A percentile compares a stretch with the other conserved stretches of the same genome.
Conservation (phyloP, 2,329 filamentous ascomycete genomes). For the Penicillium sp. region DNA sequence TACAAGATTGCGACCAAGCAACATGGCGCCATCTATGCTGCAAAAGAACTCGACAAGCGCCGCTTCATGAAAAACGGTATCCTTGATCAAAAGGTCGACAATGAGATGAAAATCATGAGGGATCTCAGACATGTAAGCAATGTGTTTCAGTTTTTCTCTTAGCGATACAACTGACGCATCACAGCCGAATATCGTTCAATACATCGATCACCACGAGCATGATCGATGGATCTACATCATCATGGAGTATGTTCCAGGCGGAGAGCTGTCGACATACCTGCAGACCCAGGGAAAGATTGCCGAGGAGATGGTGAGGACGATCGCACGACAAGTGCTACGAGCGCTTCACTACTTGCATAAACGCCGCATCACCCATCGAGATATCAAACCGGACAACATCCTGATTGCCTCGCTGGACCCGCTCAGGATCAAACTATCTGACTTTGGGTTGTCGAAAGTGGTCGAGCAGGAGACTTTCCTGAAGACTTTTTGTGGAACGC, state of each 20-base stretch:
- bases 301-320: constrained; percentile 60
- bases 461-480: constrained; percentile 85
- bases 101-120: constrained; percentile 95
- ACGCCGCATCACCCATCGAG: constrained; percentile 89
- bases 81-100: constrained; percentile 83
- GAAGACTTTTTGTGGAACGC: constrained; percentile 90
- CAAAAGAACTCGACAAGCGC: constrained; percentile 89
- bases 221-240: constrained; percentile 81
- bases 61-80: constrained; percentile 87
- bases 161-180: constrained; percentile 6
- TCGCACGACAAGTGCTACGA: constrained; percentile 61
- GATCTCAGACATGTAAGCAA: constrained; percentile 65
- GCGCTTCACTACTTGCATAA: constrained; percentile 79
- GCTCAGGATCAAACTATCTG: constrained; percentile 78
- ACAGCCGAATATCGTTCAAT: constrained; percentile 79
- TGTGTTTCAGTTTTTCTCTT: background rate
- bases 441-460: constrained; percentile 94
- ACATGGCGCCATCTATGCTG: constrained; percentile 74
- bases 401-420: constrained; percentile 66
- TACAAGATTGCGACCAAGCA: constrained; percentile 81
- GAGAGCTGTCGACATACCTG: constrained; percentile 72
- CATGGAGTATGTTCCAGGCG: constrained; percentile 82
- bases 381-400: constrained; percentile 98
- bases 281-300: constrained; percentile 52
- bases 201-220: constrained; percentile 79